phyloP scores from a whole-genome alignment of 1,284 basidiomycete genomes.

The Boletus albobrunnescens region DNA sequence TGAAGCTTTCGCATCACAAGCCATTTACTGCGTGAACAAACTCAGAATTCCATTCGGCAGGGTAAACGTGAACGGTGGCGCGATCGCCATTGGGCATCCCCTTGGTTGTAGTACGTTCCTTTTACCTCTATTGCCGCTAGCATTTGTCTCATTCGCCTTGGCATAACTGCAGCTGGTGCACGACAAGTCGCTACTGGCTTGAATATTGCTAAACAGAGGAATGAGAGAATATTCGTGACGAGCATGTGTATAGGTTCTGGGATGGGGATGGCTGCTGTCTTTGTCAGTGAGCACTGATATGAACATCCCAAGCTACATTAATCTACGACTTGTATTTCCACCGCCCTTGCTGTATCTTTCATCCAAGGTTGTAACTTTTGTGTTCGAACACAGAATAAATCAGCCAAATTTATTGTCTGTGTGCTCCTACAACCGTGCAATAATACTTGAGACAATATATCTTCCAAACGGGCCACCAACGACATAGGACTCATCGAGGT shows the following conservation, averaged over 20 bases:
- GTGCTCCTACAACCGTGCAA: too few species aligned
- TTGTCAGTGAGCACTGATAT: slow-evolving; percentile 74
- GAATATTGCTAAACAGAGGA: slow-evolving; percentile 76
- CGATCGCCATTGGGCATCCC: slow-evolving; percentile 86
- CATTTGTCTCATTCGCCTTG: slow-evolving; percentile 2
- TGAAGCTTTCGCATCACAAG: slow-evolving; percentile 90
- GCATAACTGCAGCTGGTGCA: slow-evolving; percentile 61
- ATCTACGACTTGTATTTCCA: background rate
- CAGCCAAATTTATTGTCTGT: too few species aligned
- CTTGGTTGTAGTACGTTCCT: slow-evolving; percentile 67
- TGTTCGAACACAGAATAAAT: too few species aligned
- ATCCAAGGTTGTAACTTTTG: too few species aligned
- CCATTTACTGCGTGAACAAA: slow-evolving; percentile 75
- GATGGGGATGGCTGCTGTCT: slow-evolving; percentile 84
- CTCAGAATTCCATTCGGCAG: slow-evolving; percentile 75
- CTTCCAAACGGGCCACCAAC: slow-evolving; percentile 36
- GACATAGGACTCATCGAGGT: slow-evolving; percentile 30
- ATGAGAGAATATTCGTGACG: slow-evolving; percentile 77
- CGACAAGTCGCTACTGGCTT: slow-evolving; percentile 85
- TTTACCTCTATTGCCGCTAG: slow-evolving; percentile 2
- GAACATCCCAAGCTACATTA: background rate
- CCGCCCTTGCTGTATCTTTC: background rate
- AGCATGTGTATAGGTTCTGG: slow-evolving; percentile 95
- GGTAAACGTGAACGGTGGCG: slow-evolving; percentile 86
- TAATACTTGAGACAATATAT: too few species aligned